Evolutionary conservation across 1,139 yeast species (phyloP).

Genomic region (Scheffersomyces titani): DNA sequence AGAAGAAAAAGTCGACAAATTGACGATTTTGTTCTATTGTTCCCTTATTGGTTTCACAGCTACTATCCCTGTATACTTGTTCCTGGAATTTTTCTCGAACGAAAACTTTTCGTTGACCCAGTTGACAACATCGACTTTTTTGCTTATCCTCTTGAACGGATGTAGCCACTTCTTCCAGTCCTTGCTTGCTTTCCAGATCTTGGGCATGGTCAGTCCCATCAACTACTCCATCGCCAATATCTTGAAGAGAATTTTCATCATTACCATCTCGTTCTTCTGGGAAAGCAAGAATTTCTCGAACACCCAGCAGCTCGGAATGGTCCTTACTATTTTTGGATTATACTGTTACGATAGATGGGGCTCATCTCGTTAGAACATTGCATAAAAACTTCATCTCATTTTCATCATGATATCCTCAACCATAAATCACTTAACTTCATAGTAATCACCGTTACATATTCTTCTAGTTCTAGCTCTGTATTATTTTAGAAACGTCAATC

Average conservation of each 20-base stretch:
- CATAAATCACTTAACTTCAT: background rate
- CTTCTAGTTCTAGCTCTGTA: background rate
- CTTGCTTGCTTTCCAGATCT: constrained; percentile 82
- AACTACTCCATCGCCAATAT: constrained; percentile 91
- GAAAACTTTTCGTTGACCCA: constrained; percentile 31
- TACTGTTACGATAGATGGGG: constrained; percentile 81
- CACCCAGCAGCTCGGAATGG: constrained; percentile 68
- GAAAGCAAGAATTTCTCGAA: constrained; percentile 60
- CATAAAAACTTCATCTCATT: background rate
- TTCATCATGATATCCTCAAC: background rate
- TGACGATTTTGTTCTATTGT: constrained; percentile 81
- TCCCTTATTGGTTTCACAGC: constrained; percentile 76
- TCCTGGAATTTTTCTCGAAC: constrained; percentile 55
- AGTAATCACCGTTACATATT: background rate
- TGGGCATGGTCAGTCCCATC: constrained; percentile 84
- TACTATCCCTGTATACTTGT: constrained; percentile 76
- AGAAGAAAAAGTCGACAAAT: constrained; percentile 66
- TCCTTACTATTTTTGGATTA: constrained; percentile 65
- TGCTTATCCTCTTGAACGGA: constrained; percentile 62
- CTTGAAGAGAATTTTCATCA: constrained; percentile 83
- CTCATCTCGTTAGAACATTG: constrained; percentile 9
- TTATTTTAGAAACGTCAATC: background rate
- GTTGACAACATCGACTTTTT: constrained; percentile 32
- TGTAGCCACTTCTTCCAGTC: constrained; percentile 83
- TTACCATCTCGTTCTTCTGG: constrained; percentile 76